These are phyloP conservation scores for Phytophthora macrochlamydospora DNA, from an alignment of 352 stramenopile species.

Conservation along the genomic window DNA sequence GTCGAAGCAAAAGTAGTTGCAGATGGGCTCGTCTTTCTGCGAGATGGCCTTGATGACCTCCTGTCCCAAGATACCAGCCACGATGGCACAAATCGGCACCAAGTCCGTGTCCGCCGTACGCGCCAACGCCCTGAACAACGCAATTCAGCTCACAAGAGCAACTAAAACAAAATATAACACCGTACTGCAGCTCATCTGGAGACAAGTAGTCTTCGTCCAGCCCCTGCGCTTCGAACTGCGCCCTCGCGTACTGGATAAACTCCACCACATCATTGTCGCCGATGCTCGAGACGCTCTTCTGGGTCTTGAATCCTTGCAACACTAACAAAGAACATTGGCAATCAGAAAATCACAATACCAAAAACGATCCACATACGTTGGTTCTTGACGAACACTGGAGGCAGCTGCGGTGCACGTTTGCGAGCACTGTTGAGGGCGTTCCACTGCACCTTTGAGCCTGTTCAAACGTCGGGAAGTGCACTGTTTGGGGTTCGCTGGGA, in stretches of 20 bases:
- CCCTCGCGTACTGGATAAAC: conserved; percentile 67
- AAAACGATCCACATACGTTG: conserved; percentile 49
- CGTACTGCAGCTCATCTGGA: conserved; percentile 52
- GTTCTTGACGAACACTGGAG: conserved; percentile 80
- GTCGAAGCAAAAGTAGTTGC: conserved; percentile 97
- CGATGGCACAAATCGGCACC: conserved; percentile 93
- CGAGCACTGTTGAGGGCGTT: conserved; percentile 66
- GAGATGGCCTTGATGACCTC: conserved; percentile 99
- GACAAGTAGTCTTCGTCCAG: conserved; percentile 71
- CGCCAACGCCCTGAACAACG: conserved; percentile 39
- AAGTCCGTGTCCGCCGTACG: conserved; percentile 64
- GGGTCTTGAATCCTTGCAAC: conserved; percentile 58
- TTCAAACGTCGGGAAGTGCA: conserved; percentile 66
- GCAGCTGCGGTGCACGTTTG: conserved; percentile 74
- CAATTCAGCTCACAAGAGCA: neutral
- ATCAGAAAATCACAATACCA: neutral
- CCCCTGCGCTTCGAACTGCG: conserved; percentile 57
- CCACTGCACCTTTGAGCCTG: conserved; percentile 60
- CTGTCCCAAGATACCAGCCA: conserved; percentile 97
- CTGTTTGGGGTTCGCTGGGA: conserved; percentile 40
- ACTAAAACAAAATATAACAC: neutral
- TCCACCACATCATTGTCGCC: conserved; percentile 24
- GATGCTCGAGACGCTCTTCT: conserved; percentile 19
- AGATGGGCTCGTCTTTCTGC: conserved; percentile 95
- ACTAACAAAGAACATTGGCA: conserved; percentile 36